Conservation (phyloP, 257 asterid genomes). For the Plectranthus barbatus region DNA sequence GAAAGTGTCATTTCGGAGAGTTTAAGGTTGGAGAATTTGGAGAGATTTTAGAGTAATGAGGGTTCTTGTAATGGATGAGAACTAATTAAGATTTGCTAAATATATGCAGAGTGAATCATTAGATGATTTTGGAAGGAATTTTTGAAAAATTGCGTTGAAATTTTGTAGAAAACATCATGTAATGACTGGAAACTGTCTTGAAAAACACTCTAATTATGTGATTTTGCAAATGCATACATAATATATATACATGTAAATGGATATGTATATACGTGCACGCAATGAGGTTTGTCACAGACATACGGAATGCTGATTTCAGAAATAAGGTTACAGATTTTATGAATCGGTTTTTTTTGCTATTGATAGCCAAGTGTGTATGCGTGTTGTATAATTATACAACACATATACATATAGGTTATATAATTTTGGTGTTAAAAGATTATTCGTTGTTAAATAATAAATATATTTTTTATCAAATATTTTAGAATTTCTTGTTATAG, state of each 20-base stretch:
- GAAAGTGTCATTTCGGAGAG: conserved; percentile 9
- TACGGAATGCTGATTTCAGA: no score
- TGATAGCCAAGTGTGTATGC: no score
- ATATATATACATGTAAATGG: background rate
- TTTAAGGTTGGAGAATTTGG: background rate
- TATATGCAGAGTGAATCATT: background rate
- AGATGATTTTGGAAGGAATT: background rate
- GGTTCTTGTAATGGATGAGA: background rate
- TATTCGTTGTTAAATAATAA: no score
- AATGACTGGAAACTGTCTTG: no score
- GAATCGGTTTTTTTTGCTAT: no score
- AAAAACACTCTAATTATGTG: background rate
- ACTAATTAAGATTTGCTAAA: background rate
- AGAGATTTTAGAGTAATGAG: background rate
- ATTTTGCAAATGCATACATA: background rate
- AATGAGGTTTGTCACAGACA: background rate
- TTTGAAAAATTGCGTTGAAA: no score
- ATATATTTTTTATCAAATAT: no score
- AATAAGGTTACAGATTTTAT: no score
- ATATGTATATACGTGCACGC: background rate
- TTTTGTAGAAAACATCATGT: background rate
- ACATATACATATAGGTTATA: no score
- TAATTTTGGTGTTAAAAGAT: no score
- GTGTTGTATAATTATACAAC: no score
- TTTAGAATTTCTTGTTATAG: no score